Base-by-base conservation (phyloP, 305 asterid species). In the Fraxinus platypoda region DNA sequence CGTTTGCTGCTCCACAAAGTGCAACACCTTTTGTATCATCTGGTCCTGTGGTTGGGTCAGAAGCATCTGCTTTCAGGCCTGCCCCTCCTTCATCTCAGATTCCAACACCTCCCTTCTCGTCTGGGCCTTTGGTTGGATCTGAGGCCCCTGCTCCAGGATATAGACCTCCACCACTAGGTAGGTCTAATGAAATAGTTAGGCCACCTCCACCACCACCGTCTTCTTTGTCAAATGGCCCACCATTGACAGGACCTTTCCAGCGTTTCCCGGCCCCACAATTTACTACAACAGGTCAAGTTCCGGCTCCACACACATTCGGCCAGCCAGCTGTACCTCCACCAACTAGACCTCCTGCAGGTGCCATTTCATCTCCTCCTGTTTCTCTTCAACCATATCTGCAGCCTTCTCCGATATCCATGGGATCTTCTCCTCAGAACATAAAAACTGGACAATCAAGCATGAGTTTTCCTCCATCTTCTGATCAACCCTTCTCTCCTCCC, bases 41-140 rank as follows among this genome's bases (percentile, higher is more conserved):
- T 76, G 90, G 90, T 83, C 97, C 96, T 30, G 90, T 88, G 80
- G 85, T 81, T 85, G 94, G 98, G 84, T 87, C 94, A 46, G 95
- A 87, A 75, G 87, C 93, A 78, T 90, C 99, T 71, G 86, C 87
- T 85, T 88, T 93, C 82, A 87, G 93, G 87, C 91, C 94, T 78
- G 86, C 83, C 66, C 90, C 91, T 82, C 90, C 93, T 35, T 64
- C 90, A 73, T 86, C 95, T 81, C 90, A 87, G 84, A 46, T 82
- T 64, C 86, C 83, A 76, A 26, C 87, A 19, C 92, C 91, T 87
- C 88, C 94, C 77, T 89, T 87, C 79, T 84, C 91, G 28, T 83
- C 91, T 87, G 91, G 91, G 75, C 90, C 97, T 78, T 85, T 86
- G 80, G 89, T 81, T 83, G 91, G 93, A 84, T 86, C 89, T 37